Evolutionary conservation across 257 asterid species (phyloP).

Genomic region (Solanum raphanifolium): DNA sequence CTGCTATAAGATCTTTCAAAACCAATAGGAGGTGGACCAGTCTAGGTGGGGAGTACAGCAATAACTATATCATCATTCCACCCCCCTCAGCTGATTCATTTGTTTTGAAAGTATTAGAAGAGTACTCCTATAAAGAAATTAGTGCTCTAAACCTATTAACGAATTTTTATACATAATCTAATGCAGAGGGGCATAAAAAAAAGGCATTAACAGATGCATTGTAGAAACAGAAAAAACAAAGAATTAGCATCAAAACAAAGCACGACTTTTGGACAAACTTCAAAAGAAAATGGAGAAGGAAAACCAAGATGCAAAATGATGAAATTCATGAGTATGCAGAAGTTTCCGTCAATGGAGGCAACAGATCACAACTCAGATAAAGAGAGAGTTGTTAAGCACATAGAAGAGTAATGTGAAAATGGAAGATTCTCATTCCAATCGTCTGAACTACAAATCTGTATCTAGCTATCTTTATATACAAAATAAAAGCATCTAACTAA

Average conservation of each 20-base stretch:
- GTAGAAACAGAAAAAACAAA: neutral
- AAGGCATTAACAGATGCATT: neutral
- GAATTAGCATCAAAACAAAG: neutral
- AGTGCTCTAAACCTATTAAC: too few species aligned
- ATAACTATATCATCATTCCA: constrained; percentile 8
- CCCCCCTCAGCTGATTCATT: neutral
- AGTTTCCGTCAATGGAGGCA: too few species aligned
- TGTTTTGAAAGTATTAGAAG: neutral
- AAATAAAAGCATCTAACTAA: too few species aligned
- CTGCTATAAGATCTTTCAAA: constrained; percentile 65
- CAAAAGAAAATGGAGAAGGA: neutral
- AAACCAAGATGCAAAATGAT: neutral
- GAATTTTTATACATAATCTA: neutral
- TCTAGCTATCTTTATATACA: too few species aligned
- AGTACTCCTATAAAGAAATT: too few species aligned
- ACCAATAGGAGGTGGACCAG: constrained; percentile 83
- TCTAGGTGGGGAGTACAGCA: constrained; percentile 65
- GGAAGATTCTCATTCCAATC: too few species aligned
- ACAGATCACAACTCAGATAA: too few species aligned
- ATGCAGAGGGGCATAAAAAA: neutral
- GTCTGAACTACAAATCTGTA: too few species aligned
- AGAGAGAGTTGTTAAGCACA: too few species aligned
- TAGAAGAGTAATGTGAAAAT: too few species aligned
- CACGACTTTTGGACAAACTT: neutral
- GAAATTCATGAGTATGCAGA: too few species aligned